Evolutionary conservation across 2,329 filamentous ascomycete species (phyloP), one percentile per base, ranked within the genome.

Genomic region (Diaporthe ampelina): DNA sequence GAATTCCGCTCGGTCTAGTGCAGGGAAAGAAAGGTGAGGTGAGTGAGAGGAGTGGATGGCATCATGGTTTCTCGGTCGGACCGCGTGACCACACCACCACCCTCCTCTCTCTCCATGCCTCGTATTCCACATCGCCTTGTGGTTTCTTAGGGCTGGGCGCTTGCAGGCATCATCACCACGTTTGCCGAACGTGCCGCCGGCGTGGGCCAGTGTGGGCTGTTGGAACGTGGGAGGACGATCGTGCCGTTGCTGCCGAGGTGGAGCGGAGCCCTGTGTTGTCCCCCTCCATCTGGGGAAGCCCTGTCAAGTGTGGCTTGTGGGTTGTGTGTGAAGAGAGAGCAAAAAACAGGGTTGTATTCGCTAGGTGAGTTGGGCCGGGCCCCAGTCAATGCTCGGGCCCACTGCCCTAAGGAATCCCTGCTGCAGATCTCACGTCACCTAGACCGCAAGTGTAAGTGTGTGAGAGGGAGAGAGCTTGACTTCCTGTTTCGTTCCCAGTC

Each of bases 401-500:
- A 54, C 43, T 4, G 15, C 13, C n/a, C 13, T 15, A 19, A 19
- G n/a, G 13, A n/a, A 68, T 68, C 63, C 63, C 63, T 54, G 63
- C 32, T 15, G 63, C 48, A 68, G 63, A 68, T 68, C 63, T 68
- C 63, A 68, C 63, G 63, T 54, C 63, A 67, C 63, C n/a, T 29
- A 17, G 40, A 63, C 58, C 58, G 24, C 37, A 43, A 45, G 37
- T 61, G 15, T n/a, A 50, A 11, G 48, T n/a, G 9, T n/a, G 9
- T 11, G 21, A 8, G 48, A 50, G 48, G 9, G 45, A 26, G n/a
- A 48, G 59, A 32, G 40, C 21, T 21, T n/a, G 10, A 50, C 21
- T n/a, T 37, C 32, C 50, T 67, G 43, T 52, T 43, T 43, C 29
- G 45, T n/a, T 54, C 63, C 63, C 45, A 67, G 45, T 24, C 32